Percentiles rank a stretch among this genome's conserved stretches.
Conservation (phyloP, 495 filamentous ascomycete species). For the Stereocaulon alpinum region DNA sequence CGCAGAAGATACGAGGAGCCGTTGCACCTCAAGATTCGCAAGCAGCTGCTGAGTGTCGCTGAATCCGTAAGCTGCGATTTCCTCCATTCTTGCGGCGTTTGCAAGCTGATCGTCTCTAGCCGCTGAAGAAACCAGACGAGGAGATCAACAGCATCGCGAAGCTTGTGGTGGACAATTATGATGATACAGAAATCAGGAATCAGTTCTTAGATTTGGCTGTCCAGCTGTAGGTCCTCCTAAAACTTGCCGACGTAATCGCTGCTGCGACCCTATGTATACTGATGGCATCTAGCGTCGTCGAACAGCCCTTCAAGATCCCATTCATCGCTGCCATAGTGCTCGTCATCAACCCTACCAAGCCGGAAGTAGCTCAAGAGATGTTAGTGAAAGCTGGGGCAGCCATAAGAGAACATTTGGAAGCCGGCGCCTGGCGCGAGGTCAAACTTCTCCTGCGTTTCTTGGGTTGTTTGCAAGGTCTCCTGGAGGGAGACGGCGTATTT, state of each 20-base stretch:
- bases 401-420: slow-evolving; percentile 51
- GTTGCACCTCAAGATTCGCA: slow-evolving; percentile 60
- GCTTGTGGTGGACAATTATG: slow-evolving; percentile 64
- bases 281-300: slow-evolving; percentile 41
- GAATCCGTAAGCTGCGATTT: slow-evolving; percentile 52
- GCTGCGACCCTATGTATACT: background rate
- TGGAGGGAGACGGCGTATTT: slow-evolving; percentile 81
- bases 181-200: slow-evolving; percentile 61
- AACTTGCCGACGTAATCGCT: background rate
- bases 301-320: slow-evolving; percentile 95
- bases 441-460: slow-evolving; percentile 85
- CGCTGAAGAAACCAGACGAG: slow-evolving; percentile 69
- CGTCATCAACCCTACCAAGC: slow-evolving; percentile 60
- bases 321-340: slow-evolving; percentile 77
- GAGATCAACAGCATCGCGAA: slow-evolving; percentile 68
- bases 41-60: slow-evolving; percentile 71
- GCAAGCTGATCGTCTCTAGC: slow-evolving; percentile 30
- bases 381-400: slow-evolving; percentile 47
- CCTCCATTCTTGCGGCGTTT: slow-evolving; percentile 7
- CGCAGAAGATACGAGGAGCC: slow-evolving; percentile 75
- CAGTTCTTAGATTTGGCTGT: slow-evolving; percentile 61
- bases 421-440: slow-evolving; percentile 76
- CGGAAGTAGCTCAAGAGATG: slow-evolving; percentile 59
- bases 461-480: slow-evolving; percentile 65
- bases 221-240: slow-evolving; percentile 49